phyloP scores from a whole-genome alignment of 139 green algal genomes.

The Ulvella scutata region DNA sequence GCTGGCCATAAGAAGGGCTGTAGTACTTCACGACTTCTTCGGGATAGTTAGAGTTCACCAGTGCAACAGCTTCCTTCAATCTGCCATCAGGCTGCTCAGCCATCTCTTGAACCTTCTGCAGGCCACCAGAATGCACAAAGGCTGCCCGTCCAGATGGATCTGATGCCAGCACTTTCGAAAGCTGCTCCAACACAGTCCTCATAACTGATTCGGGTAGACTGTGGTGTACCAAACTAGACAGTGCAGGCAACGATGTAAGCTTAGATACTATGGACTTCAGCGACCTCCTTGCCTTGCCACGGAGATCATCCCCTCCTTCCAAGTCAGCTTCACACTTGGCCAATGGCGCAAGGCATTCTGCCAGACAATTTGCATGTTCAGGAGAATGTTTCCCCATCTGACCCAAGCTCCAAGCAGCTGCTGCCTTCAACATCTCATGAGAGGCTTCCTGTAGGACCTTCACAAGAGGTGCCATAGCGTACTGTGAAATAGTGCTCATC shows the following conservation, averaged over 20 bases:
- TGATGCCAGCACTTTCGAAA: constrained; percentile 52
- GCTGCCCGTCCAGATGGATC: constrained; percentile 43
- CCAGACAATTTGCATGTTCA: constrained; percentile 74
- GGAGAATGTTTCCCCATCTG: constrained; percentile 68
- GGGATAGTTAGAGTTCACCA: constrained; percentile 73
- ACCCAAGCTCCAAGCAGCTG: constrained; percentile 52
- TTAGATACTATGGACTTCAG: constrained; percentile 64
- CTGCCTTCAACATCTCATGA: constrained; percentile 65
- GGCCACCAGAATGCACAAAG: constrained; percentile 69
- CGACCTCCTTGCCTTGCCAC: constrained; percentile 62
- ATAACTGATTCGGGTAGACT: constrained; percentile 52
- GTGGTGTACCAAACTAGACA: constrained; percentile 61
- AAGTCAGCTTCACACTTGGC: constrained; percentile 33
- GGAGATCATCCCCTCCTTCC: constrained; percentile 51
- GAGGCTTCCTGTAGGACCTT: constrained; percentile 45
- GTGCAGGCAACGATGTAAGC: constrained; percentile 58
- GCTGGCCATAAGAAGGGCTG: constrained; percentile 51
- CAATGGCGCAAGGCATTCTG: constrained; percentile 53
- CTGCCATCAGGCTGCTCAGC: constrained; percentile 41
- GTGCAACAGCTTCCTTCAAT: constrained; percentile 60
- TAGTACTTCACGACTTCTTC: constrained; percentile 74
- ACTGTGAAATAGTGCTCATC: constrained; percentile 64
- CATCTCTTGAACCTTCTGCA: constrained; percentile 70
- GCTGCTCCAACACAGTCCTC: constrained; percentile 66
- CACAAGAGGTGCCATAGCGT: constrained; percentile 49